Conservation (phyloP, 1,284 basidiomycete species). For the Pseudozyma flocculosa region DNA sequence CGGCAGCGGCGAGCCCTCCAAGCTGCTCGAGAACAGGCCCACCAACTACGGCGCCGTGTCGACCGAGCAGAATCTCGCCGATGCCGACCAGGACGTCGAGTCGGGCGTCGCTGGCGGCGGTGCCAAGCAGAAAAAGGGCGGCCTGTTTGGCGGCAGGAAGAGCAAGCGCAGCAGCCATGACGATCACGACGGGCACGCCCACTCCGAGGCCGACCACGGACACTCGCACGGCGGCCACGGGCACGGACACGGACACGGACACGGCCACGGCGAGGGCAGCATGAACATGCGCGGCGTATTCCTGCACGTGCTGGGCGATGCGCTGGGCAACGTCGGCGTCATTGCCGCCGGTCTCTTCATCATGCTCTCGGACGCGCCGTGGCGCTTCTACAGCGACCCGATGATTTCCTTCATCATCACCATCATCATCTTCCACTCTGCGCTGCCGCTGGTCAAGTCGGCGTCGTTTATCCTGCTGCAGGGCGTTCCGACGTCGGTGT, state of each 20-base stretch:
- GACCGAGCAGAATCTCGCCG: slow-evolving; percentile 7
- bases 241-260: slow-evolving; percentile 65
- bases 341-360: slow-evolving; percentile 80
- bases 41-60: slow-evolving; percentile 25
- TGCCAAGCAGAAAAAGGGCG: slow-evolving; percentile 8
- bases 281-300: slow-evolving; percentile 99
- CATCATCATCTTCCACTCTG: slow-evolving; percentile 92
- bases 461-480: slow-evolving; percentile 96
- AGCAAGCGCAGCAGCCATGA: slow-evolving; percentile 24
- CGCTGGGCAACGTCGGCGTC: slow-evolving; percentile 91
- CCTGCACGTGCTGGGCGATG: slow-evolving; percentile 93
- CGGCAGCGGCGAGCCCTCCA: slow-evolving; percentile 8
- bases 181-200: slow-evolving; percentile 18
- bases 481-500: slow-evolving; percentile 85
- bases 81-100: slow-evolving; percentile 31
- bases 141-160: slow-evolving; percentile 20
- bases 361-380: slow-evolving; percentile 44
- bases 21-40: slow-evolving; percentile 17
- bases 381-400: slow-evolving; percentile 83
- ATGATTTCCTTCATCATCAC: slow-evolving; percentile 92
- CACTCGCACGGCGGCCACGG: slow-evolving; percentile 61
- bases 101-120: slow-evolving; percentile 12
- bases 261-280: slow-evolving; percentile 63
- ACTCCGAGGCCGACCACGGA: slow-evolving; percentile 41
- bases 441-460: slow-evolving; percentile 87